A percentile compares a stretch with the other conserved stretches of the same genome.
These are phyloP conservation scores for Mycena leptocephala DNA, from an alignment of 768 basidiomycete genomes.

Conservation along the genomic window DNA sequence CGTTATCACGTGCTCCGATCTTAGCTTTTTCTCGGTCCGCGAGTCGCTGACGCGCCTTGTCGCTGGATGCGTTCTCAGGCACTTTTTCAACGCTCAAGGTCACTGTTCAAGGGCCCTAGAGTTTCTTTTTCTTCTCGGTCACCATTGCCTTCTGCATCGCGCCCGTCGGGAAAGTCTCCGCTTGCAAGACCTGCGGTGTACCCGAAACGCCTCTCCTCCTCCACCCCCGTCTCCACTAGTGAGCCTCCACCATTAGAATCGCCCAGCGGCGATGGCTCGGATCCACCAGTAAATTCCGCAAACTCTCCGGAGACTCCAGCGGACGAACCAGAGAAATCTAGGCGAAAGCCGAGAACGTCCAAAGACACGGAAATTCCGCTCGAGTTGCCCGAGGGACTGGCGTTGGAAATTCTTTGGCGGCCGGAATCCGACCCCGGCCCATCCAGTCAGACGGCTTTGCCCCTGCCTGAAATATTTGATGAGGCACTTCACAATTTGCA, in stretches of 20 bases:
- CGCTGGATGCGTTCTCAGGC: slow-evolving; percentile 34
- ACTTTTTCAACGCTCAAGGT: slow-evolving; percentile 22
- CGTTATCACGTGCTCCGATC: background rate
- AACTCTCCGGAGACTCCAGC: slow-evolving; percentile 38
- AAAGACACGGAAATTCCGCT: slow-evolving; percentile 55
- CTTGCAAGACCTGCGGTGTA: slow-evolving; percentile 30
- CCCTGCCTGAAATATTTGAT: slow-evolving; percentile 83
- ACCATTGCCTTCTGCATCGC: slow-evolving; percentile 16
- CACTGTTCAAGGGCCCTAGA: slow-evolving; percentile 25
- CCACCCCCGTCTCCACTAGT: slow-evolving; percentile 28
- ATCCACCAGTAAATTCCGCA: slow-evolving; percentile 25
- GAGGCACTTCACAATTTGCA: slow-evolving; percentile 84
- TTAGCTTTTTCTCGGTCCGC: background rate
- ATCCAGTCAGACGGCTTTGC: slow-evolving; percentile 58
- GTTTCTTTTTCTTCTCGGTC: slow-evolving; percentile 18
- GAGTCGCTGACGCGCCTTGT: background rate
- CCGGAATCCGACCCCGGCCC: slow-evolving; percentile 60
- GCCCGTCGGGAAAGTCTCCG: slow-evolving; percentile 25
- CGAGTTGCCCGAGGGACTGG: slow-evolving; percentile 66
- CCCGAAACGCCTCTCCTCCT: slow-evolving; percentile 37
- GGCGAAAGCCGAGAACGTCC: slow-evolving; percentile 42
- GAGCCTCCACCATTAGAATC: slow-evolving; percentile 28
- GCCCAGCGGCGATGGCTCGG: slow-evolving; percentile 31
- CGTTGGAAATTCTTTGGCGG: slow-evolving; percentile 77
- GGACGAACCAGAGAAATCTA: slow-evolving; percentile 65